Base-by-base conservation (phyloP, 2,329 filamentous ascomycete genomes). In the Diaporthe ampelina region DNA sequence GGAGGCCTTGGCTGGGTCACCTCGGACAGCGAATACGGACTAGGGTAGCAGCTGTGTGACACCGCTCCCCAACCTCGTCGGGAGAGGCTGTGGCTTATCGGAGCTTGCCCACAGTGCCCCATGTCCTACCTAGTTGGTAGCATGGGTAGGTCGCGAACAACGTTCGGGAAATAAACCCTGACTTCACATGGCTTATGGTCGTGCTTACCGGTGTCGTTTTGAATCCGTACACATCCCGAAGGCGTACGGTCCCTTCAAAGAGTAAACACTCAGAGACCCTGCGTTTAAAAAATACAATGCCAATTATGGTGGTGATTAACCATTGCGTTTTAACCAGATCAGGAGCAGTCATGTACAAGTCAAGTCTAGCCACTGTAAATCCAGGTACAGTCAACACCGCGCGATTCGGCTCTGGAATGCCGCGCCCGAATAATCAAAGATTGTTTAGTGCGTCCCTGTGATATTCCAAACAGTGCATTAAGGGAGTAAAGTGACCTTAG, bases 21-120 rank as follows among this genome's bases (percentile, higher is more conserved):
- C 43, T 67, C 45, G 63, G 45, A 24, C 48, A 54, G 45, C 32
- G 45, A 26, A 68, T n/a, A 68, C 63, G 48, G 48, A 40, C n/a
- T 54, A 11, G 21, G 32, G 15, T 40, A 40, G n/a, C 48, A 54
- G 29, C 29, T 26, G 32, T 17, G 63, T 26, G 63, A 68, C 32
- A 54, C 32, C n/a, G 29, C 48, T 26, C 8, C 17, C 21, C 17
- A 43, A 40, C 21, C 48, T 54, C 32, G 10, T 21, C 15, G 21
- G 29, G 17, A 40, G 32, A 26, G 21, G 3, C 19, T n/a, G 40
- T 43, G 32, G 32, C n/a, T 26, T 29, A 32, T 21, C 10, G 21
- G 19, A 4, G n/a, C 17, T 35, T 26, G 3, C 15, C 37, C 29
- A 17, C 24, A 35, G 50, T 10, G 26, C 19, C 26, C 19, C 50